Evolutionary conservation across 768 basidiomycete species (phyloP).

Genomic region (Rhizopogon sp.): DNA sequence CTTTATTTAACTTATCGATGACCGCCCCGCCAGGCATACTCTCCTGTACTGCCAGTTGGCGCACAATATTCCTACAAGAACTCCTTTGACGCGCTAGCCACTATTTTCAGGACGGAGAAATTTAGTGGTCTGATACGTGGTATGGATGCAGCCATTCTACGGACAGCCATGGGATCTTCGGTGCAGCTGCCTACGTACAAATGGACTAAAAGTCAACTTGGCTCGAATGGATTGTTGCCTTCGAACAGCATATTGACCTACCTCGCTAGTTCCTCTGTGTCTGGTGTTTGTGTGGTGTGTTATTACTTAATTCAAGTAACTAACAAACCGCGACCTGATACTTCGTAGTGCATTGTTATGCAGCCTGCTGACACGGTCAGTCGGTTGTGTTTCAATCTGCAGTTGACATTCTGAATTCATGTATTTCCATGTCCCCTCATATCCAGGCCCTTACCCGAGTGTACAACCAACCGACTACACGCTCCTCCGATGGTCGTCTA

Average conservation of each 20-base stretch:
- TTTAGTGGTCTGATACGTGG: conserved; percentile 81
- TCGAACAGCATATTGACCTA: conserved; percentile 84
- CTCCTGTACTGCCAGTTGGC: conserved; percentile 90
- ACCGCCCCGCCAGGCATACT: conserved; percentile 67
- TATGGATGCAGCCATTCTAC: conserved; percentile 87
- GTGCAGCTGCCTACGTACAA: conserved; percentile 97
- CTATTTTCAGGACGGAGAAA: conserved; percentile 76
- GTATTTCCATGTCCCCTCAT: not conserved
- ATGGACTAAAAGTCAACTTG: conserved; percentile 80
- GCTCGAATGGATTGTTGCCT: conserved; percentile 60
- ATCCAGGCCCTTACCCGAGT: conserved; percentile 80
- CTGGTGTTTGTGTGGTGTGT: conserved; percentile 88
- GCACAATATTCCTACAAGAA: conserved; percentile 89
- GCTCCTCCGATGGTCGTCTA: conserved; percentile 62
- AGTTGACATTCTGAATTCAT: conserved; percentile 2
- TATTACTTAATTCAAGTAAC: not conserved
- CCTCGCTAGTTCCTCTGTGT: conserved; percentile 81
- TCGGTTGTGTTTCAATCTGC: conserved; percentile 11
- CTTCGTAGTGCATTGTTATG: conserved; percentile 76
- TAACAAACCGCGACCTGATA: not conserved
- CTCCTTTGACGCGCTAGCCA: conserved; percentile 74
- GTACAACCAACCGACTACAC: conserved; percentile 89
- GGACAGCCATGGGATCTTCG: conserved; percentile 93
- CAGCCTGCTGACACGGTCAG: conserved; percentile 87
- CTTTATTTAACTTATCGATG: not conserved